phyloP scores from a whole-genome alignment of 139 green algal species.

The Pycnococcus provasolii region DNA sequence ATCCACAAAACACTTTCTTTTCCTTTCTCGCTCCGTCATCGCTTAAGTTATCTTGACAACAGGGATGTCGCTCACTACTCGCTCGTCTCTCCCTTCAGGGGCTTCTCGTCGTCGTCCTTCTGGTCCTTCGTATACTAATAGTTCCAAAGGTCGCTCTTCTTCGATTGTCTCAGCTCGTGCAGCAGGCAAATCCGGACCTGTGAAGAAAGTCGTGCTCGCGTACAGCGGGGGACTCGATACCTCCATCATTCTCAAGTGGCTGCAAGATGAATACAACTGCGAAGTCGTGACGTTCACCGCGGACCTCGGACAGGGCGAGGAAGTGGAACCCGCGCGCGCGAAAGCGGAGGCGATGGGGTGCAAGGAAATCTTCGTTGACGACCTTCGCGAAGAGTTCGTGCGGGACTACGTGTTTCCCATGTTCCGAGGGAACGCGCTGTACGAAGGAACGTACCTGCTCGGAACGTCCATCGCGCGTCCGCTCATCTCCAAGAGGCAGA shows the following conservation, averaged over 20 bases:
- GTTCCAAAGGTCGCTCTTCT: no score
- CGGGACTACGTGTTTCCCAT: slow-evolving; percentile 96
- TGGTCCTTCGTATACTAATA: no score
- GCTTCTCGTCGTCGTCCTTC: no score
- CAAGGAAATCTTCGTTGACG: slow-evolving; percentile 96
- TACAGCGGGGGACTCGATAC: slow-evolving; percentile 93
- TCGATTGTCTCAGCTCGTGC: no score
- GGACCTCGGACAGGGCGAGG: slow-evolving; percentile 92
- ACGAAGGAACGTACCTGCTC: slow-evolving; percentile 96
- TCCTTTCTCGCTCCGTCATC: no score
- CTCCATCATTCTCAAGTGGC: slow-evolving; percentile 97
- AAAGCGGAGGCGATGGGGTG: slow-evolving; percentile 85
- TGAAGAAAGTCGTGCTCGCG: slow-evolving; percentile 85
- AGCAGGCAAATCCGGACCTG: no score
- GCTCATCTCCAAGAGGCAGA: slow-evolving; percentile 97
- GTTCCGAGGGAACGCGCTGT: slow-evolving; percentile 92
- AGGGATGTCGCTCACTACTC: no score
- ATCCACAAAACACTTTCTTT: no score
- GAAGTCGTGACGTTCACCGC: slow-evolving; percentile 89
- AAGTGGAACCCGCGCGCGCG: slow-evolving; percentile 78
- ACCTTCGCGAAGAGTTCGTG: slow-evolving; percentile 97
- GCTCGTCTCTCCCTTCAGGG: no score
- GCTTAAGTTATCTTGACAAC: no score
- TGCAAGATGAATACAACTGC: slow-evolving; percentile 86
- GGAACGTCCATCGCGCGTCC: slow-evolving; percentile 96